Evolutionary conservation across 176 grass and related monocot genomes (phyloP).

Genomic region (Carex parvula): DNA sequence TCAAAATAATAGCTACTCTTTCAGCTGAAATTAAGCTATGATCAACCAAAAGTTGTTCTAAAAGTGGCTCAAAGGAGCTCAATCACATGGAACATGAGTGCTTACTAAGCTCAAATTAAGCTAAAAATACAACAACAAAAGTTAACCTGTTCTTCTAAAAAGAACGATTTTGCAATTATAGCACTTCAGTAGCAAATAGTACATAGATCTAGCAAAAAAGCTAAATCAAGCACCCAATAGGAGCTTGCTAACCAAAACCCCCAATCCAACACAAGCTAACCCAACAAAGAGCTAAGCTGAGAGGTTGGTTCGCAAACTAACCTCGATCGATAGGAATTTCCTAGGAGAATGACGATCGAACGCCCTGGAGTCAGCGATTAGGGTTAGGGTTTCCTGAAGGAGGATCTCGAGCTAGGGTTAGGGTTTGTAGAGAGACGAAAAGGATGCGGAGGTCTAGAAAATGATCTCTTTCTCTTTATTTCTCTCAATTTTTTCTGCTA

Average conservation of each 20-base stretch:
- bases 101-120: background rate
- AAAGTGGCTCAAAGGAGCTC: conserved; percentile 2
- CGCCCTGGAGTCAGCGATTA: conserved; percentile 16
- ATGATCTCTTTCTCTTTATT: background rate
- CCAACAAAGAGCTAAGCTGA: background rate
- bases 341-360: conserved; percentile 1
- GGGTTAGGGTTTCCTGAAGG: conserved; percentile 18
- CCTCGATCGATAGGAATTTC: conserved; percentile 20
- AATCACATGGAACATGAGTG: background rate
- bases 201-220: conserved; percentile 24
- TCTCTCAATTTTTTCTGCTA: background rate
- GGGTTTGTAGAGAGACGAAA: conserved; percentile 12
- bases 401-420: conserved; percentile 29
- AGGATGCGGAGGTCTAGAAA: background rate
- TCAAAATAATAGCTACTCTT: background rate
- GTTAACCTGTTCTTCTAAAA: background rate
- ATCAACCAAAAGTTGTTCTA: conserved; percentile 6
- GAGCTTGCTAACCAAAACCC: background rate
- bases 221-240: conserved; percentile 18
- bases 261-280: conserved; percentile 23
- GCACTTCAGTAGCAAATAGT: conserved; percentile 5
- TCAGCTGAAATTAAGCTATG: conserved; percentile 28
- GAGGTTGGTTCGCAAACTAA: conserved; percentile 10
- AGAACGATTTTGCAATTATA: conserved; percentile 1
- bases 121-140: background rate